Base-by-base conservation (phyloP, 257 asterid genomes). In the Cordia subcordata region DNA sequence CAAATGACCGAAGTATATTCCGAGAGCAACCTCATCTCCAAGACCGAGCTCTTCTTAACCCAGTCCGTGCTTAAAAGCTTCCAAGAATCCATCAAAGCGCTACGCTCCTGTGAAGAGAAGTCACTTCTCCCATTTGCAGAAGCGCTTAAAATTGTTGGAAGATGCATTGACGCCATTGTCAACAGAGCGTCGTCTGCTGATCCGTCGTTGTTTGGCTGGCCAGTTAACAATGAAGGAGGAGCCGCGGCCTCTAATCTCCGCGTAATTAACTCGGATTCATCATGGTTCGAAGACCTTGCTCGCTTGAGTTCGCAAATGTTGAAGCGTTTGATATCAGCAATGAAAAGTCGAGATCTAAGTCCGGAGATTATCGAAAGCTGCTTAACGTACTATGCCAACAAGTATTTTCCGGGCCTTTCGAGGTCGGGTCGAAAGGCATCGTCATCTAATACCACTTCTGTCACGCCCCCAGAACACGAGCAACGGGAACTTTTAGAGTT, bases 181-280 rank as follows among this genome's bases (percentile, higher is more conserved):
- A 57, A 68, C 45, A 89, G 65, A 66, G 96, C 96, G 64, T 80
- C 87, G 14, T 59, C 79, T 20, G 53, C 89, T 5, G 97, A 89
- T 85, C 95, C 96, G 47, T 70, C 97, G 46, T 62, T 89, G 37
- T 84, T 93, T 10, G 97, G 99, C 13, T 93, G 99, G 97, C 99
- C 99, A 27, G 84, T 93, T 45, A 86, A 69, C 65, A 95, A 82
- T 67, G 83, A 77, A 11, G 73, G 35, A 59, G 60, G 50, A 1
- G 37, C 40, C 23, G 49, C 50, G 8, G 59, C 20, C 27, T 67
- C 53, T 11, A n/a, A n/a, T n/a, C 33, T 66, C 19, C 47, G 74
- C n/a, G 51, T 45, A 3, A 63, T 68, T 17, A 68, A 57, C 40
- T 57, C 65, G 20, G 90, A 83, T 44, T 66, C 77, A 5, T 93